Conservation (phyloP, 768 basidiomycete species). For the Psilocybe azurescens region DNA sequence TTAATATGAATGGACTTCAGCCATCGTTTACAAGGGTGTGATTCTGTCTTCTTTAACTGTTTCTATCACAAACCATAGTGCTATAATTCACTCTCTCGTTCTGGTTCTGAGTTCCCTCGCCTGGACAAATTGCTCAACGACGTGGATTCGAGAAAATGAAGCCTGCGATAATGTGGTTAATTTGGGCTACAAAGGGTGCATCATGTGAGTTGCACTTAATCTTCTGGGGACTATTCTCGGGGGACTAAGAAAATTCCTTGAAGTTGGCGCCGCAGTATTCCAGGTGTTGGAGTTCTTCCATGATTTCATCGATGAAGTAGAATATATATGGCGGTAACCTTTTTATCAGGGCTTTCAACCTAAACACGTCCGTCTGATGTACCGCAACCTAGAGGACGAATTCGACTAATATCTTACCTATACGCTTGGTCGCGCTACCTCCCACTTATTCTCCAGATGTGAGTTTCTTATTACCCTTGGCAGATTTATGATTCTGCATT, state of each 20-base stretch:
- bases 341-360: not conserved
- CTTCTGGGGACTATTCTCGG: not conserved
- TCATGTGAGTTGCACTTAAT: not conserved
- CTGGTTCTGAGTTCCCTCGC: too few relatives aligned
- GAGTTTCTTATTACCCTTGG: not conserved
- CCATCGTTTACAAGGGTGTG: too few relatives aligned
- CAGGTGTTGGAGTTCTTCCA: slow-evolving; percentile 4
- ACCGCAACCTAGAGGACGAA: slow-evolving; percentile 5
- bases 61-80: too few relatives aligned
- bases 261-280: not conserved
- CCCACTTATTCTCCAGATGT: slow-evolving; percentile 16
- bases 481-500: not conserved
- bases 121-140: not conserved
- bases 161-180: not conserved
- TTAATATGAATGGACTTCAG: too few relatives aligned
- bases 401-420: slow-evolving; percentile 17
- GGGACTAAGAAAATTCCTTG: not conserved
- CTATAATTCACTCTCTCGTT: too few relatives aligned
- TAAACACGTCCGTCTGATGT: not conserved
- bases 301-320: slow-evolving; percentile 3
- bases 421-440: slow-evolving; percentile 18
- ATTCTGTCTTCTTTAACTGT: too few relatives aligned
- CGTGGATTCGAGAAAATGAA: not conserved
- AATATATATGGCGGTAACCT: not conserved
- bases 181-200: not conserved